phyloP scores from a whole-genome alignment of 805 yeast genomes.

The Grigorovia yakushimaensis region DNA sequence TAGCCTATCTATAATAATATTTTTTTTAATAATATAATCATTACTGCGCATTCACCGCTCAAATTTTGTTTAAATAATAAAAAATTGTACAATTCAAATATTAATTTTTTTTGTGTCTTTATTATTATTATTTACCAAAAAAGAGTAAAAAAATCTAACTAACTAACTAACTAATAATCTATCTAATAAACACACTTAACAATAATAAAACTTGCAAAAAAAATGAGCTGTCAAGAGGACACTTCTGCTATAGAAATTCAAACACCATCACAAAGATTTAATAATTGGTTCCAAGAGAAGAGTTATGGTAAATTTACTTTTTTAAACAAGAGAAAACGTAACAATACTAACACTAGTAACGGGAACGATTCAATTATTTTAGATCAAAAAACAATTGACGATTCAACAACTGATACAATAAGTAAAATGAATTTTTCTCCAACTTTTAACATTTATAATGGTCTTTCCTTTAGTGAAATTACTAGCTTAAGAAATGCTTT shows the following conservation, averaged over 20 bases:
- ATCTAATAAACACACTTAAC: neutral
- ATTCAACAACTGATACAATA: neutral
- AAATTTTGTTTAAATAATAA: too few relatives aligned
- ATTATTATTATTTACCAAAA: too few relatives aligned
- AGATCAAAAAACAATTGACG: neutral
- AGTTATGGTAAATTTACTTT: neutral
- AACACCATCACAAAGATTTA: neutral
- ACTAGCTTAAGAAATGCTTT: neutral
- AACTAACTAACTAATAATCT: neutral
- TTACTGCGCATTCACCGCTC: too few relatives aligned
- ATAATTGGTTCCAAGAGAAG: neutral
- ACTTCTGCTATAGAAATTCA: neutral
- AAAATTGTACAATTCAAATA: too few relatives aligned
- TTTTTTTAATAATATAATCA: too few relatives aligned
- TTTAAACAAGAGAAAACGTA: neutral
- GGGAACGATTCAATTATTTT: neutral
- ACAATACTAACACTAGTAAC: too few relatives aligned
- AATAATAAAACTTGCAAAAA: neutral
- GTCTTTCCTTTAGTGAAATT: neutral
- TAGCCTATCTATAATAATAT: too few relatives aligned
- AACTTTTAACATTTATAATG: neutral
- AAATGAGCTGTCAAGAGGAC: neutral
- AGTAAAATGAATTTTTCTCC: neutral
- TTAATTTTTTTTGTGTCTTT: too few relatives aligned
- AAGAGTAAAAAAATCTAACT: neutral